Evolutionary conservation across 345 rosid species (phyloP), one percentile per base, ranked within the genome.

Genomic region (Psidium guajava): DNA sequence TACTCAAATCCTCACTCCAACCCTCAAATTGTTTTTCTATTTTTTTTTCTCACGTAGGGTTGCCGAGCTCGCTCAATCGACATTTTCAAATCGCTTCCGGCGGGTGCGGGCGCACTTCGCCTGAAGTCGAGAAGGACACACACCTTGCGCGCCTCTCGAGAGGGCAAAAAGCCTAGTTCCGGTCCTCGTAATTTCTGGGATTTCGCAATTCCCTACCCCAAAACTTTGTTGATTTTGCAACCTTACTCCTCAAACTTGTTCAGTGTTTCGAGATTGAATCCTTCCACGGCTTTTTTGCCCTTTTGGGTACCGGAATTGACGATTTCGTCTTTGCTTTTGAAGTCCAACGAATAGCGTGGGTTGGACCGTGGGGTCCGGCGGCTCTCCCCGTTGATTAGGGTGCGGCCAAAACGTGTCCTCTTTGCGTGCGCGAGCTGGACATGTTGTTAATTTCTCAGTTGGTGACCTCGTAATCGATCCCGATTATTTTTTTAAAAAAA

Each of bases 251-350:
- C 24, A 32, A 18, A 2, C 24, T 0, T 36, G 2, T 9, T 32
- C 22, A 12, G 3, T 2, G 22, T 0, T 18, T 1, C 21, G 2
- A 32, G 42, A 64, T 64, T 28, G 1, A 32, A 32, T 64, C 44
- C 22, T 64, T 32, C 55, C 55, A 18, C 5, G 55, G 55, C 10
- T 49, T 49, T 20, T 6, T 21, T n/a, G n/a, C n/a, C 6, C 24
- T 52, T 52, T 52, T 52, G 54, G 54, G 54, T 2, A 36, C 24
- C 6, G 13, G 32, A 69, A 4, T 64, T 27, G 40, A 27, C 32
- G 73, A 59, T 64, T 36, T 8, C 0, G 6, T 69, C 20, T 18
- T n/a, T n/a, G n/a, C n/a, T n/a, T n/a, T n/a, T n/a, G 22, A 69
- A 69, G 36, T 69, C 77, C 11, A 21, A 32, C 77, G 77, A 9